Percentiles rank a stretch among this genome's conserved stretches.
These are phyloP conservation scores for Spergularia bocconei DNA, from an alignment of 148 eudicot species.

Conservation along the genomic window DNA sequence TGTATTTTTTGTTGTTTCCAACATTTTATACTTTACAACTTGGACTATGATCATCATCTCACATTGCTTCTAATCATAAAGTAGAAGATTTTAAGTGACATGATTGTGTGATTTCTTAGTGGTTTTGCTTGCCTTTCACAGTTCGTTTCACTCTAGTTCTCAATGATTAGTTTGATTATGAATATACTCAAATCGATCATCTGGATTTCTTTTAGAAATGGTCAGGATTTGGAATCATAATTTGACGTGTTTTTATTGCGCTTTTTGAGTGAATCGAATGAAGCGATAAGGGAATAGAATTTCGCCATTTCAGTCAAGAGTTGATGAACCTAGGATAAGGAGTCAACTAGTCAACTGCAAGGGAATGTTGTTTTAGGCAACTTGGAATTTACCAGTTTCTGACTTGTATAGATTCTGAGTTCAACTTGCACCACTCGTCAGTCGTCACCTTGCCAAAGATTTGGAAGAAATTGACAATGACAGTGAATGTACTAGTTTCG, in stretches of 20 bases:
- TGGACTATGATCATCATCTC: constrained; percentile 22
- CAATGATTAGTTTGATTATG: background rate
- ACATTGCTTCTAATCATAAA: constrained; percentile 13
- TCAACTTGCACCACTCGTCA: too few species aligned
- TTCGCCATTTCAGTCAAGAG: too few species aligned
- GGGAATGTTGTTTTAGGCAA: too few species aligned
- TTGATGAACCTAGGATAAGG: too few species aligned
- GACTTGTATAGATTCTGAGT: too few species aligned
- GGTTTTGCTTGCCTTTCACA: constrained; percentile 29
- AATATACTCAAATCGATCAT: background rate
- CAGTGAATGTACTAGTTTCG: background rate
- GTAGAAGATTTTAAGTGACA: background rate
- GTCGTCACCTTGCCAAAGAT: background rate
- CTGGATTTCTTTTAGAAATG: too few species aligned
- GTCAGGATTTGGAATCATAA: too few species aligned
- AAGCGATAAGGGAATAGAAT: too few species aligned
- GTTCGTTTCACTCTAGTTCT: constrained; percentile 1
- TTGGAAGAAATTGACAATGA: background rate
- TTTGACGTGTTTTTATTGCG: too few species aligned
- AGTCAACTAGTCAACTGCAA: too few species aligned
- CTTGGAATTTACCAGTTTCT: too few species aligned
- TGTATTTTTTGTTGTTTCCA: background rate
- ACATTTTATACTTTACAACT: constrained; percentile 20
- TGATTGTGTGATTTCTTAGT: constrained; percentile 8
- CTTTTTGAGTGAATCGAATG: too few species aligned